A percentile compares a stretch with the other conserved stretches of the same genome.
Evolutionary conservation across 2,329 filamentous ascomycete species (phyloP).

Genomic region (Calonectria pseudoreteaudii): DNA sequence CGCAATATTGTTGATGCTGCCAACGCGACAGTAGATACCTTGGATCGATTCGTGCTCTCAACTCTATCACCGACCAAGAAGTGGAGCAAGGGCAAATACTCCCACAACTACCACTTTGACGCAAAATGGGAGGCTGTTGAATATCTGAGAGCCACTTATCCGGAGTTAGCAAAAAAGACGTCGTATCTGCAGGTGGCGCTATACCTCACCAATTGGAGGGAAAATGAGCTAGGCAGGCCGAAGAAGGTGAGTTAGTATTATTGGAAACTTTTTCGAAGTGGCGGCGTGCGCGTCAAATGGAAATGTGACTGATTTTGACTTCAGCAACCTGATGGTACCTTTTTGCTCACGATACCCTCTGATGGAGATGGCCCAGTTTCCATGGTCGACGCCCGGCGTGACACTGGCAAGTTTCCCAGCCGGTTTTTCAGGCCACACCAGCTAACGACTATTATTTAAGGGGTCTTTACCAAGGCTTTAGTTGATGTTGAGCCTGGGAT

Average conservation of each 20-base stretch:
- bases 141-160: background rate
- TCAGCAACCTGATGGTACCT: conserved; percentile 5
- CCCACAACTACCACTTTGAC: conserved; percentile 6
- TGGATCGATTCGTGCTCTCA: conserved; percentile 13
- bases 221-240: background rate
- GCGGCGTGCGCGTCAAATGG: background rate
- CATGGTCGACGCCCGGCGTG: background rate
- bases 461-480: background rate
- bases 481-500: background rate
- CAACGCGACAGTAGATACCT: background rate
- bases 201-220: background rate
- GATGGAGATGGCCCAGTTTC: background rate
- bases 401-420: background rate
- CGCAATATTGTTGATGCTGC: conserved; percentile 8
- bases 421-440: background rate
- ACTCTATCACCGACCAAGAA: conserved; percentile 1
- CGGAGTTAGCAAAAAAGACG: background rate
- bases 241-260: background rate
- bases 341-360: background rate
- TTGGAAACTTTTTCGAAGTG: background rate
- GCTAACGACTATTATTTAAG: background rate
- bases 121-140: background rate
- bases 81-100: background rate
- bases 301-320: background rate
- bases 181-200: background rate